Conservation (phyloP, 192 early-diverging fungal species). For the Coemansia sp. region DNA sequence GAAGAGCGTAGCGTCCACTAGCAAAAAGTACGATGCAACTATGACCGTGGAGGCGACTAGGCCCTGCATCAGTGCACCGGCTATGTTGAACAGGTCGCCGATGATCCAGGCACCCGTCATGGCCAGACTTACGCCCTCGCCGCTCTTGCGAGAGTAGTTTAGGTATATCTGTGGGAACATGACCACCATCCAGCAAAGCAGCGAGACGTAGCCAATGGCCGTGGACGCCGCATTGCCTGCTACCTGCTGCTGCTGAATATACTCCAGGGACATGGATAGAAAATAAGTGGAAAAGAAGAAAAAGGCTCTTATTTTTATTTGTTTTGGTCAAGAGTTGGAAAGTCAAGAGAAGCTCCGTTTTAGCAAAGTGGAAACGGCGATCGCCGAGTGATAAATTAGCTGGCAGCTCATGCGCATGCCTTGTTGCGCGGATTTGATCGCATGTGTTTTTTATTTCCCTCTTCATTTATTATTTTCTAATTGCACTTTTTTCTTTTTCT, state of each 20-base stretch:
- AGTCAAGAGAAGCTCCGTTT: background rate
- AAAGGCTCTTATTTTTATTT: too few species aligned
- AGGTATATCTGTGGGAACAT: conserved; percentile 77
- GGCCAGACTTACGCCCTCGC: conserved; percentile 67
- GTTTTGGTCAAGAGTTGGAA: background rate
- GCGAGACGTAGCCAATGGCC: conserved; percentile 62
- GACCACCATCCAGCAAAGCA: conserved; percentile 76
- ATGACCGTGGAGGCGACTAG: conserved; percentile 70
- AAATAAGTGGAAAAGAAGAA: too few species aligned
- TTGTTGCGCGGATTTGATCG: background rate
- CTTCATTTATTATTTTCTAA: too few species aligned
- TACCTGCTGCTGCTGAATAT: background rate
- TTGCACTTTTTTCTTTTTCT: background rate
- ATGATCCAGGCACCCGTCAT: conserved; percentile 76
- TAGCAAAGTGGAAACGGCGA: too few species aligned
- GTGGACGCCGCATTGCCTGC: conserved; percentile 13
- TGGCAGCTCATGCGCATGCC: background rate
- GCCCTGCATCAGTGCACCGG: conserved; percentile 69
- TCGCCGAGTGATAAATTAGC: background rate
- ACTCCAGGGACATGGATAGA: too few species aligned
- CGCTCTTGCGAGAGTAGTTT: conserved; percentile 75
- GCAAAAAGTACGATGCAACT: conserved; percentile 68
- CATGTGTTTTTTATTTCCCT: background rate
- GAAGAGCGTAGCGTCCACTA: conserved; percentile 66
- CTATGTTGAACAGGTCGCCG: conserved; percentile 73